These are phyloP conservation scores for Wickerhamiella sorbophila DNA, from an alignment of 805 yeast genomes.

Conservation along the genomic window DNA sequence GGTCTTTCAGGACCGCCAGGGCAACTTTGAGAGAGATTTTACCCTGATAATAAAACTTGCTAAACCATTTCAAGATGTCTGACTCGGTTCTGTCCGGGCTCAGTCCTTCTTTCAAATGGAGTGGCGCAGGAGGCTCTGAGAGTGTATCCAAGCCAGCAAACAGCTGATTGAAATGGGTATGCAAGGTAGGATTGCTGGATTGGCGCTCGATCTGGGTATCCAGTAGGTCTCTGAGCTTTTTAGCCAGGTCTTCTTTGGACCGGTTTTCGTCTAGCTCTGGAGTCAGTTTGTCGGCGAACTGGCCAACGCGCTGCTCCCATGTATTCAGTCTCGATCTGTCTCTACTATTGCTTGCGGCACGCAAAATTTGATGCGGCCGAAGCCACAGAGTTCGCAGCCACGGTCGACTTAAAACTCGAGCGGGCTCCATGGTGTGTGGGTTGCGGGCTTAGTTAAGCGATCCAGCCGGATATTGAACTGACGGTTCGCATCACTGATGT, in stretches of 20 bases:
- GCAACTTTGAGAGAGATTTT: slow-evolving; percentile 16
- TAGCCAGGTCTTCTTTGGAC: slow-evolving; percentile 5
- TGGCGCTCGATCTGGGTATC: slow-evolving; percentile 11
- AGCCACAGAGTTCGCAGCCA: background rate
- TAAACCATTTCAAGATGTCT: slow-evolving; percentile 15
- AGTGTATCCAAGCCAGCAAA: slow-evolving; percentile 14
- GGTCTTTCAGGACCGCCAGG: slow-evolving; percentile 15
- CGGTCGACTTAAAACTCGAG: background rate
- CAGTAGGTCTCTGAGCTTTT: slow-evolving; percentile 12
- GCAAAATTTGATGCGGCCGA: background rate
- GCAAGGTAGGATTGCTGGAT: slow-evolving; percentile 11
- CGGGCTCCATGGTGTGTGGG: background rate
- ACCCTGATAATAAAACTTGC: slow-evolving; percentile 19
- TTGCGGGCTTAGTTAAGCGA: background rate
- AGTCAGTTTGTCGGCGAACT: slow-evolving; percentile 9
- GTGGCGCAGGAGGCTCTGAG: background rate
- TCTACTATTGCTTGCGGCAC: background rate
- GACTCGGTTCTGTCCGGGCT: slow-evolving; percentile 7
- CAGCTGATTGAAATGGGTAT: slow-evolving; percentile 14
- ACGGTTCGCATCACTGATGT: background rate
- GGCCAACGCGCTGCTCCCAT: slow-evolving; percentile 11
- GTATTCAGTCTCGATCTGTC: background rate
- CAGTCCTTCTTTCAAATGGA: slow-evolving; percentile 4
- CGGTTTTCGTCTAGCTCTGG: slow-evolving; percentile 4
- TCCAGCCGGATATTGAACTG: background rate